A percentile compares a stretch with the other conserved stretches of the same genome.
phyloP scores from a whole-genome alignment of 805 yeast genomes.

The Monosporozyma siamensis region DNA sequence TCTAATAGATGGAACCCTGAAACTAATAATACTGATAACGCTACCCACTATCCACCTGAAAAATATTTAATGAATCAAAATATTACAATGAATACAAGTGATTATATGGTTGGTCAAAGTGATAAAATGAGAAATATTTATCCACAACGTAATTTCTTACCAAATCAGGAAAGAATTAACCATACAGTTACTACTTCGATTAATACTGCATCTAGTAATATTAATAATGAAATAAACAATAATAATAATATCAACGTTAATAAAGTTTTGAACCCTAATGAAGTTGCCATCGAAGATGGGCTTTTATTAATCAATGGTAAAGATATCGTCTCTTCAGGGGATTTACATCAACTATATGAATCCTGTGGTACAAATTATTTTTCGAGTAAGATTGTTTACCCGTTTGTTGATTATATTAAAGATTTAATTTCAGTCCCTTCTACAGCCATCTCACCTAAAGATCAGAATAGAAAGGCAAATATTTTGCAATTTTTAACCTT shows the following conservation, averaged over 20 bases:
- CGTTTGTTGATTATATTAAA: conserved; percentile 33
- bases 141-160: background rate
- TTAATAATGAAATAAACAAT: too few species aligned
- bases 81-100: background rate
- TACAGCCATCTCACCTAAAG: background rate
- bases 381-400: conserved; percentile 34
- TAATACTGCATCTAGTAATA: too few species aligned
- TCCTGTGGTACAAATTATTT: conserved; percentile 46
- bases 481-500: conserved; percentile 28
- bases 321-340: conserved; percentile 50
- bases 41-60: background rate
- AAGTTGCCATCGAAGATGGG: conserved; percentile 38
- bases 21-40: background rate
- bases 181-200: too few species aligned
- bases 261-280: background rate
- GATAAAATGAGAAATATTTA: background rate
- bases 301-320: conserved; percentile 42
- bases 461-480: conserved; percentile 12
- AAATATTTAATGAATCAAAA: background rate
- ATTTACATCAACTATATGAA: conserved; percentile 40
- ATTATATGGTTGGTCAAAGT: background rate
- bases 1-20: background rate
- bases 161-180: too few species aligned
- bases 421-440: conserved; percentile 7
- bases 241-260: background rate